Conservation (phyloP, 208 protist species). For the Chromosphaera perkinsii region DNA sequence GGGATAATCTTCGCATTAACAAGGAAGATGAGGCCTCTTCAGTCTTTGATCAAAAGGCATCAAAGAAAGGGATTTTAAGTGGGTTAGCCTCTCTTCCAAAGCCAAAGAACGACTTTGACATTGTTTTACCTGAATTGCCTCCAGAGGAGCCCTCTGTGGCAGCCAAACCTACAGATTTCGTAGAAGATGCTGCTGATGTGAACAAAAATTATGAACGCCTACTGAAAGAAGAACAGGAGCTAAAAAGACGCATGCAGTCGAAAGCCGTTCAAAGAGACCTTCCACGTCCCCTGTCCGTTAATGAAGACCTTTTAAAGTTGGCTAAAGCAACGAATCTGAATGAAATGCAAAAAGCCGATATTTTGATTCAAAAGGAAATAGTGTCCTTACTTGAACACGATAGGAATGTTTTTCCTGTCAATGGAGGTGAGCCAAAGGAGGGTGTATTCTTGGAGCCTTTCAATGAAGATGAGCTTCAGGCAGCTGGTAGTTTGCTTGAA, state of each 20-base stretch:
- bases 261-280: constrained; percentile 43
- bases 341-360: neutral
- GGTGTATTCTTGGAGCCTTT: neutral
- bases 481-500: neutral
- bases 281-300: constrained; percentile 41
- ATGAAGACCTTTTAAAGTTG: neutral
- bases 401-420: neutral
- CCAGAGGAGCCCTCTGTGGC: neutral
- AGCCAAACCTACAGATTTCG: neutral
- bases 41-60: no score
- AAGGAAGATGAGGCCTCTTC: no score
- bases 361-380: neutral
- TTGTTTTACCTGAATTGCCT: constrained; percentile 49
- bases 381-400: neutral
- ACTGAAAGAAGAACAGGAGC: constrained; percentile 27
- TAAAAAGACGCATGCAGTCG: constrained; percentile 22
- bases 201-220: neutral
- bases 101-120: constrained; percentile 55
- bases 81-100: constrained; percentile 43
- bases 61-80: neutral
- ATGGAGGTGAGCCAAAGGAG: neutral
- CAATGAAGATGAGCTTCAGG: neutral
- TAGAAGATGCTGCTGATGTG: neutral
- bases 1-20: no score
- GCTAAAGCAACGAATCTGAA: neutral